Evolutionary conservation across 495 filamentous ascomycete species (phyloP).

Genomic region (Neurospora sp.): DNA sequence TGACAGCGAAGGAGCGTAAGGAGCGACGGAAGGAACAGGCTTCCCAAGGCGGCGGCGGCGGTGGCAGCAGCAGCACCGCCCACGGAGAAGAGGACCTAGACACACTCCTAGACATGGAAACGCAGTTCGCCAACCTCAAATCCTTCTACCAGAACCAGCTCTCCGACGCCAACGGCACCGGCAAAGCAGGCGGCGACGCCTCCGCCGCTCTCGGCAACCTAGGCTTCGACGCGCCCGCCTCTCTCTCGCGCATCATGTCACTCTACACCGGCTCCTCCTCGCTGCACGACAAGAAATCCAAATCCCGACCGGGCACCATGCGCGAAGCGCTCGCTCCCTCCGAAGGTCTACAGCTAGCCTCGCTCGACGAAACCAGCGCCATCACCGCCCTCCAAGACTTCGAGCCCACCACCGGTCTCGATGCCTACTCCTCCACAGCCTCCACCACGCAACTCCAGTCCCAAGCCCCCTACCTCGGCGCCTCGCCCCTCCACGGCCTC

Average conservation of each 20-base stretch:
- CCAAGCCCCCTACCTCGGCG: constrained; percentile 35
- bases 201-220: constrained; percentile 46
- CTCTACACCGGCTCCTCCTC: constrained; percentile 61
- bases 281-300: constrained; percentile 52
- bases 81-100: constrained; percentile 6
- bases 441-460: constrained; percentile 23
- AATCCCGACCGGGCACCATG: constrained; percentile 58
- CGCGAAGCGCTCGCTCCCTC: constrained; percentile 58
- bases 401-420: not conserved
- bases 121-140: constrained; percentile 49
- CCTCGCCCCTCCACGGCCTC: constrained; percentile 35
- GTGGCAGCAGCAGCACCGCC: constrained; percentile 3
- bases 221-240: constrained; percentile 66
- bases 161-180: constrained; percentile 31
- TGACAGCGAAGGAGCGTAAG: constrained; percentile 32
- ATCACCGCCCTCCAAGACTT: constrained; percentile 33
- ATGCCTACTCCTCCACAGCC: constrained; percentile 33
- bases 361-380: constrained; percentile 40
- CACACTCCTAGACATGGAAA: constrained; percentile 26
- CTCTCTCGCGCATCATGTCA: constrained; percentile 81
- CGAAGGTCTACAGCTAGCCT: constrained; percentile 56
- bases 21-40: constrained; percentile 33
- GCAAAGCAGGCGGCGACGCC: constrained; percentile 31
- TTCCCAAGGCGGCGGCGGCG: constrained; percentile 7
- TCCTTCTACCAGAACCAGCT: constrained; percentile 66